Percentiles rank a stretch among this genome's conserved stretches.
phyloP scores from a whole-genome alignment of 129 eudicot genomes.

The Calendula officinalis region DNA sequence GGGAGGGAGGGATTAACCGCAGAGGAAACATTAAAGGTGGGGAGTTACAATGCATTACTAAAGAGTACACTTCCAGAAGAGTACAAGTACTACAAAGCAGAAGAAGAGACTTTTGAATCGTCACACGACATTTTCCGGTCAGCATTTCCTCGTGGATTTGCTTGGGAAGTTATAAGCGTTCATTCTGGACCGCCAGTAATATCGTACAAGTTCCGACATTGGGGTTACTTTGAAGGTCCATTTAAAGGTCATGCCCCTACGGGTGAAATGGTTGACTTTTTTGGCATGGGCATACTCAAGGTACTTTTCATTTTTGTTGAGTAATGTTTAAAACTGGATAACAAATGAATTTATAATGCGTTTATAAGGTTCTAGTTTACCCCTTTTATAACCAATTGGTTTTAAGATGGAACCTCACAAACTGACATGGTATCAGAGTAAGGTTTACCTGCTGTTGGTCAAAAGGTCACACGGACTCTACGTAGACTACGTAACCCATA shows the following conservation, averaged over 20 bases:
- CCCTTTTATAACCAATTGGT: too few species aligned
- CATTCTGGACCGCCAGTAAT: constrained; percentile 81
- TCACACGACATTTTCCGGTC: constrained; percentile 73
- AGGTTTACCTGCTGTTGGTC: too few species aligned
- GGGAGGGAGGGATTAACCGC: constrained; percentile 73
- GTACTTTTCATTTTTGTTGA: constrained; percentile 27
- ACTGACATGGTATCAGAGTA: too few species aligned
- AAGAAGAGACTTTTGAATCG: constrained; percentile 82
- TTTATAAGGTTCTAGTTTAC: too few species aligned
- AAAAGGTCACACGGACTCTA: too few species aligned
- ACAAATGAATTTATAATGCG: too few species aligned
- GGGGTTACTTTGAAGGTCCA: constrained; percentile 94
- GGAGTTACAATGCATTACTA: constrained; percentile 77
- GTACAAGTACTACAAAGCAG: constrained; percentile 77
- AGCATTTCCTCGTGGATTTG: constrained; percentile 79
- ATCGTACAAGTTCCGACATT: constrained; percentile 81
- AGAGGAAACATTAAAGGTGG: constrained; percentile 65
- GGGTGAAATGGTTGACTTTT: constrained; percentile 74
- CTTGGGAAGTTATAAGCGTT: constrained; percentile 83
- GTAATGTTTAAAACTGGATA: too few species aligned
- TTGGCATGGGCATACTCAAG: constrained; percentile 76
- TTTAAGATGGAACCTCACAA: too few species aligned
- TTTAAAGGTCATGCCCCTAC: constrained; percentile 79
- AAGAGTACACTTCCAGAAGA: constrained; percentile 66
- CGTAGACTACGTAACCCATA: too few species aligned